Conservation (phyloP, 2,329 filamentous ascomycete species). For the Colletotrichum salicis region DNA sequence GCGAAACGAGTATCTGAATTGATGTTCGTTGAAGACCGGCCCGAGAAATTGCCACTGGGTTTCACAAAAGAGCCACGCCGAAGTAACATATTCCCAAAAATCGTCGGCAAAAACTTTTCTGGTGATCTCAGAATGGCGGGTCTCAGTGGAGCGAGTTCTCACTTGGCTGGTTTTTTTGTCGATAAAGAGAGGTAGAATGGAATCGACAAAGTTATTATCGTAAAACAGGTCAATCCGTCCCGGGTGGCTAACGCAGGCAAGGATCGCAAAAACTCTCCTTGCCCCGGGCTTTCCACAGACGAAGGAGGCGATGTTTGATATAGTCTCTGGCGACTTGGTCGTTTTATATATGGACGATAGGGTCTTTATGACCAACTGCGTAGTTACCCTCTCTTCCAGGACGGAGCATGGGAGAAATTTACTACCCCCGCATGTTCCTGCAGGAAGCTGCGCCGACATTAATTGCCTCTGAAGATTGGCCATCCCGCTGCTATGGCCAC, state of each 20-base stretch:
- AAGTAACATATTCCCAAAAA: not conserved
- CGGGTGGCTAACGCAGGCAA: not conserved
- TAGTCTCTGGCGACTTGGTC: fast-evolving
- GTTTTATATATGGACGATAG: not conserved
- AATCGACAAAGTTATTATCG: not conserved
- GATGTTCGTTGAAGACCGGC: not conserved
- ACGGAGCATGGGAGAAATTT: not conserved
- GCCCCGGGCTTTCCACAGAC: not conserved
- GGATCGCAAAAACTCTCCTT: not conserved
- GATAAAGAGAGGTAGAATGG: not conserved
- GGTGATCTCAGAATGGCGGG: not conserved
- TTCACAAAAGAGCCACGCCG: not conserved
- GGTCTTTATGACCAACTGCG: not conserved
- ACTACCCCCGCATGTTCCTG: not conserved
- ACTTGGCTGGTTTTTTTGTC: not conserved
- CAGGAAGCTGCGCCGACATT: not conserved
- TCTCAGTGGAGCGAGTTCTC: not conserved
- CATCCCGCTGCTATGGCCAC: not conserved
- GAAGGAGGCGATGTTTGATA: not conserved
- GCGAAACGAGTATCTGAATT: not conserved
- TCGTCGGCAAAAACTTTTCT: not conserved
- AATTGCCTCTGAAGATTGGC: not conserved
- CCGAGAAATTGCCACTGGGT: not conserved
- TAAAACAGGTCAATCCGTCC: not conserved
- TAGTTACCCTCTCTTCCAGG: not conserved